A percentile compares a stretch with the other conserved stretches of the same genome.
Conservation (phyloP, 2,329 filamentous ascomycete species). For the Paraphaeosphaeria sporulosa region DNA sequence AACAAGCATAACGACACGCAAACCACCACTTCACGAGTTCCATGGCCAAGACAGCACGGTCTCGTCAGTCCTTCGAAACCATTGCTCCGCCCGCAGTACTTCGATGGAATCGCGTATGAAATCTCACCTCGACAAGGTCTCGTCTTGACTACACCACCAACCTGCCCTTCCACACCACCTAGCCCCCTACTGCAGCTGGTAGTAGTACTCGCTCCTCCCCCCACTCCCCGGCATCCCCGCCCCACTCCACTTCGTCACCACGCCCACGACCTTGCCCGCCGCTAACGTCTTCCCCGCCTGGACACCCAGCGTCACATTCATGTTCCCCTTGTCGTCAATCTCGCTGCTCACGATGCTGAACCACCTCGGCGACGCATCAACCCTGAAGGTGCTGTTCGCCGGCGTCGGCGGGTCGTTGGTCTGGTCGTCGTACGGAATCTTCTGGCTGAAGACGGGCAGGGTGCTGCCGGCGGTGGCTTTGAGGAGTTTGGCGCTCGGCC, state of each 20-base stretch:
- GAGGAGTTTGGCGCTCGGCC: not conserved
- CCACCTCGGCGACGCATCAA: not conserved
- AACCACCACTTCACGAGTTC: no score
- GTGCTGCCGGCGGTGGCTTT: not conserved
- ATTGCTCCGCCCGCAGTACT: no score
- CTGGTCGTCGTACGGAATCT: not conserved
- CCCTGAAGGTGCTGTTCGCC: not conserved
- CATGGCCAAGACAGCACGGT: no score
- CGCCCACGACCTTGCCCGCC: not conserved
- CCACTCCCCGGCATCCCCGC: not conserved
- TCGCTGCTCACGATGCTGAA: not conserved
- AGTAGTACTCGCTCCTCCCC: not conserved
- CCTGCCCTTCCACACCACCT: no score
- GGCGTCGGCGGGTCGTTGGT: not conserved
- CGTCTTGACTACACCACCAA: no score
- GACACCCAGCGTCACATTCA: not conserved
- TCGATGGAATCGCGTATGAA: no score
- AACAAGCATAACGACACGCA: no score
- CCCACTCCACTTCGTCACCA: not conserved
- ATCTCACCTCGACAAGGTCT: no score
- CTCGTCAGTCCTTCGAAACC: no score
- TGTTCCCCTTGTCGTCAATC: not conserved
- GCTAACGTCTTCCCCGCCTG: not conserved
- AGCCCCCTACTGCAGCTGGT: not conserved
- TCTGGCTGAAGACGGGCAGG: not conserved